phyloP scores from a whole-genome alignment of 2,329 filamentous ascomycete species.

The Colletotrichum zoysiae region DNA sequence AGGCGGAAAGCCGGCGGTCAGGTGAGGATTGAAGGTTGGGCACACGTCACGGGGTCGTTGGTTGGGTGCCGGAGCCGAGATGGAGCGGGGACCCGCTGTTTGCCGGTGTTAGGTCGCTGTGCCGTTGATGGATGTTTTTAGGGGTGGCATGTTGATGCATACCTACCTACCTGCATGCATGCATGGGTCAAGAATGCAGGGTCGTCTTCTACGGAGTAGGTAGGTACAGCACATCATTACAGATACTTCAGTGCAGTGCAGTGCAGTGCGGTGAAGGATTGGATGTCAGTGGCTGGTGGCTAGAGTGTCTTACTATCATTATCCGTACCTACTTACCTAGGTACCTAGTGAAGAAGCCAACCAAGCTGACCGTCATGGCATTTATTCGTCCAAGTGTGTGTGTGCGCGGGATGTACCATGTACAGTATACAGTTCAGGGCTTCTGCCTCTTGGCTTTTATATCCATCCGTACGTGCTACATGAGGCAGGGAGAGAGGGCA shows the following conservation, averaged over 20 bases:
- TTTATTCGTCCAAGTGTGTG: background rate
- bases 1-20: background rate
- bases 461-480: no score
- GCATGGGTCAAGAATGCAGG: slow-evolving; percentile 28
- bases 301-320: background rate
- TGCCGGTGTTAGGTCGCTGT: slow-evolving; percentile 24
- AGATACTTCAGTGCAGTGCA: no score
- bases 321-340: no score
- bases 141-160: background rate
- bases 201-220: slow-evolving; percentile 15
- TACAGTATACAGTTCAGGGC: no score
- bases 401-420: no score
- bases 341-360: background rate
- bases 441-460: no score
- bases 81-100: slow-evolving; percentile 28
- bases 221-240: no score
- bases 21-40: background rate
- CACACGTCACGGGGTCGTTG: slow-evolving; percentile 30
- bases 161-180: no score
- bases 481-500: no score
- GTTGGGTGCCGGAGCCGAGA: slow-evolving; percentile 33
- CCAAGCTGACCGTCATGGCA: background rate
- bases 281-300: slow-evolving; percentile 25
- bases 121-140: no score
- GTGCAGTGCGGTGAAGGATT: slow-evolving; percentile 25